phyloP scores from a whole-genome alignment of 768 basidiomycete genomes.

The Amanita fuliginea region DNA sequence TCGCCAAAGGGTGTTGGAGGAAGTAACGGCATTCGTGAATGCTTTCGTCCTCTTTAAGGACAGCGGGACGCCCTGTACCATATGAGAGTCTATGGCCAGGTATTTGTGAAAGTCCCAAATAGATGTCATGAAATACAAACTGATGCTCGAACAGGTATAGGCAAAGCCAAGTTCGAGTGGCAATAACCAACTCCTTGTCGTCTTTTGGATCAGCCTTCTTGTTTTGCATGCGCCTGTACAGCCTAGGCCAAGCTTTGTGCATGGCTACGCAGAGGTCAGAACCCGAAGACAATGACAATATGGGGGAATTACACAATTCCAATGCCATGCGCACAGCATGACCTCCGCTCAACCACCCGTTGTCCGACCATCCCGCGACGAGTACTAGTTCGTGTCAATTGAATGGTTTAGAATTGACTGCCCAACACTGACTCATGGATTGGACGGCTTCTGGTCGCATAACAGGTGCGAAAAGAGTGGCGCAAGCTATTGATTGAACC shows the following conservation, averaged over 20 bases:
- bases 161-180: slow-evolving; percentile 87
- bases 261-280: slow-evolving; percentile 40
- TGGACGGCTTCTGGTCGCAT: slow-evolving; percentile 81
- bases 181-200: slow-evolving; percentile 73
- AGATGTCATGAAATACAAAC: slow-evolving; percentile 31
- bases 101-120: background rate
- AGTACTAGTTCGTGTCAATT: slow-evolving; percentile 41
- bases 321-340: slow-evolving; percentile 98
- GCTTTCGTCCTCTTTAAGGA: slow-evolving; percentile 87
- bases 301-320: slow-evolving; percentile 61
- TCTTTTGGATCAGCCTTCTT: slow-evolving; percentile 45
- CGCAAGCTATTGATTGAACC: slow-evolving; percentile 75
- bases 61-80: slow-evolving; percentile 88
- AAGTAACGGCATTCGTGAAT: slow-evolving; percentile 73
- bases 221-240: slow-evolving; percentile 68
- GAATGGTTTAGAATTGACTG: background rate
- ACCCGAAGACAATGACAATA: background rate
- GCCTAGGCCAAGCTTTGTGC: slow-evolving; percentile 84
- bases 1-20: slow-evolving; percentile 77
- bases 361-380: slow-evolving; percentile 90
- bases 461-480: slow-evolving; percentile 82
- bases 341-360: slow-evolving; percentile 90
- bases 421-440: slow-evolving; percentile 67
- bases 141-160: slow-evolving; percentile 92
- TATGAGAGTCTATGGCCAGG: slow-evolving; percentile 67